Base-by-base conservation (phyloP, 306 rosid genomes). In the Rosa chinensis region DNA sequence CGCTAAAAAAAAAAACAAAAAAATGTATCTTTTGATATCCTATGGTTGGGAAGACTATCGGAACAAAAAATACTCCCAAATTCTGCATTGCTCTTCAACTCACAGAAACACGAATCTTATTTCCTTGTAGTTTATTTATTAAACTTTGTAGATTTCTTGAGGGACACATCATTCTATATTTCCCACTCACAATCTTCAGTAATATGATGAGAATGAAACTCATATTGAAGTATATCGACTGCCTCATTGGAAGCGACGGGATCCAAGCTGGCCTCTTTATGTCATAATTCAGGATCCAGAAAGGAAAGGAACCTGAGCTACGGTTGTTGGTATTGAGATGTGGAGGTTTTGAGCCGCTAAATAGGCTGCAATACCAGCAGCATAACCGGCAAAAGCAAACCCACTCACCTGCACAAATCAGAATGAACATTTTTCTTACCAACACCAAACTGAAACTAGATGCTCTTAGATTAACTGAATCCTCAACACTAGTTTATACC, bases 321-420 rank as follows among this genome's bases (percentile, higher is more conserved):
- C 78, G 55, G 96, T 91, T 63, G 93, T 80, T 14, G 98, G 97
- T 32, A 91, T 50, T 35, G 92, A 85, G 43, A 91, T 72, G 79
- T 85, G 81, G 86, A 93, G 86, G 81, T 84, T 91, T 40, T 91
- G 90, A 63, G 82, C 16, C 5, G 96, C 96, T 77, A 95, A 68
- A 81, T 91, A 93, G 56, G 96, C 80, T 75, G 91, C 93, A 77
- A 95, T 88, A 28, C 99, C 98, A 23, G 99, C 91, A 17, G 90
- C 97, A 87, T 91, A 95, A 68, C 99, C 99, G 0, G 96, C 99
- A 77, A 92, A 89, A 63, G 98, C 99, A 69, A 95, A 95, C 70
- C 96, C 97, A 66, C 97, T 95, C 84, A 95, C 89, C 99, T 95
- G 93, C 88, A 82, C 18, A 82, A 28, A 55, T 55, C 62, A 58